A percentile compares a stretch with the other conserved stretches of the same genome.
phyloP scores from a whole-genome alignment of 306 rosid genomes.

The Pterocarpus macrocarpus region DNA sequence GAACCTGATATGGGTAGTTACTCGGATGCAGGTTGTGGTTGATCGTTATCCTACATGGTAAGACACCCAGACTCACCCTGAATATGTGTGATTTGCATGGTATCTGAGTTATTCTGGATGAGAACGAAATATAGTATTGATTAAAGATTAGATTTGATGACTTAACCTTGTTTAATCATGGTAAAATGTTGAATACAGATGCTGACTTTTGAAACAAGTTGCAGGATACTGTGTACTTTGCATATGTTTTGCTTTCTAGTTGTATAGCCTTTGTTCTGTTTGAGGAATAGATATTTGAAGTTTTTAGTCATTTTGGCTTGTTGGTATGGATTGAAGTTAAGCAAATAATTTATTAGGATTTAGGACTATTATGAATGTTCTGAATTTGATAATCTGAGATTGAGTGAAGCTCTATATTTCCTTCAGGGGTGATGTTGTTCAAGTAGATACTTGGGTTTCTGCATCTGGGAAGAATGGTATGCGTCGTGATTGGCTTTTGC shows the following conservation, averaged over 20 bases:
- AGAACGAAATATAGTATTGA: not conserved
- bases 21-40: conserved; percentile 93
- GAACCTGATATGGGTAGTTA: conserved; percentile 98
- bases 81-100: not conserved
- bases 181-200: conserved; percentile 17
- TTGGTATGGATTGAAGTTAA: conserved; percentile 34
- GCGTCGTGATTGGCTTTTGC: conserved; percentile 98
- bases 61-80: conserved; percentile 42
- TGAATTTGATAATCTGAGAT: conserved; percentile 41
- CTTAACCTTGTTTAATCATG: not conserved
- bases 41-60: conserved; percentile 99
- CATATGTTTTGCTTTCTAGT: not conserved
- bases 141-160: conserved; percentile 5
- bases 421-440: conserved; percentile 96
- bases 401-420: conserved; percentile 35
- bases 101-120: conserved; percentile 13
- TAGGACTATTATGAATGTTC: conserved; percentile 25
- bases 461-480: conserved; percentile 94
- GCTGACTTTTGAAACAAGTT: conserved; percentile 16
- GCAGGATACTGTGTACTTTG: conserved; percentile 1
- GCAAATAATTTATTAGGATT: not conserved
- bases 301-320: conserved; percentile 25
- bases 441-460: conserved; percentile 95
- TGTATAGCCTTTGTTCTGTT: not conserved
- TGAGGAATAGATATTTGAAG: conserved; percentile 35